Percentiles rank a stretch among this genome's conserved stretches.
phyloP scores from a whole-genome alignment of 768 basidiomycete genomes.

The Cystoderma amianthinum region DNA sequence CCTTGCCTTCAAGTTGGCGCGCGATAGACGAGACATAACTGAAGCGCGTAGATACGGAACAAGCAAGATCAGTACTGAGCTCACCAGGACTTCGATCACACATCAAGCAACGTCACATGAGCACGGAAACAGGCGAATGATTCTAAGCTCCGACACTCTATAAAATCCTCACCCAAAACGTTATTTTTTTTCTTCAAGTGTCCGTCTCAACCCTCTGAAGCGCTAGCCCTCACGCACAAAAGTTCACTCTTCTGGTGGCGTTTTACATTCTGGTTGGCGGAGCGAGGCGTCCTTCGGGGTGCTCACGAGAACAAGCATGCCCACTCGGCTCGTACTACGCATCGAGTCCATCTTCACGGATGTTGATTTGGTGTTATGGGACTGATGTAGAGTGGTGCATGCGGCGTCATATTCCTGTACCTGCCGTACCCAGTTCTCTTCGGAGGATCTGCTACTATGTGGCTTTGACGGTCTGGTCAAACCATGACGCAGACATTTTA shows the following conservation, averaged over 20 bases:
- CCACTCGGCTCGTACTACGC: conserved; percentile 15
- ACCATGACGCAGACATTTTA: conserved; percentile 74
- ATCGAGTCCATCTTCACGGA: conserved; percentile 46
- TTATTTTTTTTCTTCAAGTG: conserved; percentile 38
- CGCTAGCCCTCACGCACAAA: conserved; percentile 45
- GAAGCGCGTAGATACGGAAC: neutral
- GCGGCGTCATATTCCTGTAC: conserved; percentile 81
- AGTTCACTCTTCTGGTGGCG: conserved; percentile 53
- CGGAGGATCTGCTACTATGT: conserved; percentile 57
- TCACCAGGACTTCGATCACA: neutral
- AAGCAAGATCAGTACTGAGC: neutral
- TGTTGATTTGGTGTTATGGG: conserved; percentile 47
- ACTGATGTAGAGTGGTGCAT: conserved; percentile 30
- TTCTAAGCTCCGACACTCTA: conserved; percentile 21
- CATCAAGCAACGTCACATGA: conserved; percentile 5
- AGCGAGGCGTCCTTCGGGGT: conserved; percentile 52
- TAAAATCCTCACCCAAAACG: conserved; percentile 16
- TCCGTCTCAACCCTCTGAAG: conserved; percentile 64
- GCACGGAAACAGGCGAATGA: neutral
- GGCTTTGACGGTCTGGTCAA: conserved; percentile 76
- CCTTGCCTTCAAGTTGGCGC: conserved; percentile 46
- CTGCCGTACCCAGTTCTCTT: conserved; percentile 46
- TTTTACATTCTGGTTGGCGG: conserved; percentile 66
- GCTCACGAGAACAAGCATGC: conserved; percentile 23
- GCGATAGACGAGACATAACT: conserved; percentile 43